phyloP scores from a whole-genome alignment of 805 yeast species.

The Ogataea naganishii region DNA sequence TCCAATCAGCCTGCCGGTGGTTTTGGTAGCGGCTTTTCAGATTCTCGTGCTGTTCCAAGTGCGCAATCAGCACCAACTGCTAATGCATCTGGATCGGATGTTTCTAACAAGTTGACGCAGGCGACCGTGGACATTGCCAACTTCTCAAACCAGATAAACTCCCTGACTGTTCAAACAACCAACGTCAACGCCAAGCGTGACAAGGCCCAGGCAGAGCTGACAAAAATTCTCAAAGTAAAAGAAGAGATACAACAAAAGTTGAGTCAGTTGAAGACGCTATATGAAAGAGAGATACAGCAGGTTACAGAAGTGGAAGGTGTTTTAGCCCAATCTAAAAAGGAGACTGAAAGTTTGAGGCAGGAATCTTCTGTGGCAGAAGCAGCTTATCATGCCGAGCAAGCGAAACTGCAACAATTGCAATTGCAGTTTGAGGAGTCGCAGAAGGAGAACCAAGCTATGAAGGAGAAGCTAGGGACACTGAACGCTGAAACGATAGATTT shows the following conservation, averaged over 20 bases:
- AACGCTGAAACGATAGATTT: slow-evolving; percentile 60
- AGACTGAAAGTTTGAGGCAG: slow-evolving; percentile 60
- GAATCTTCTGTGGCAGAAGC: slow-evolving; percentile 76
- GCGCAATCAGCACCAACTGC: slow-evolving; percentile 12
- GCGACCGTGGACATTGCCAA: slow-evolving; percentile 86
- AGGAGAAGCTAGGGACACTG: slow-evolving; percentile 57
- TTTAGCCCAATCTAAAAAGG: slow-evolving; percentile 50
- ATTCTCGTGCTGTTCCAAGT: too few relatives aligned
- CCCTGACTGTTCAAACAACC: slow-evolving; percentile 68
- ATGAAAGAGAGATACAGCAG: slow-evolving; percentile 71
- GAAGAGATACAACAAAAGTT: slow-evolving; percentile 69
- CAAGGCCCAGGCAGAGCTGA: slow-evolving; percentile 69
- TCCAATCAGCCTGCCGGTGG: too few relatives aligned
- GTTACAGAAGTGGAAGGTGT: slow-evolving; percentile 63
- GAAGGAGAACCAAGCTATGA: slow-evolving; percentile 52
- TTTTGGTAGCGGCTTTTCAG: slow-evolving; percentile 15
- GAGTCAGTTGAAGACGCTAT: slow-evolving; percentile 53
- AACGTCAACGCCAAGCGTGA: slow-evolving; percentile 60
- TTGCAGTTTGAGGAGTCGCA: slow-evolving; percentile 58
- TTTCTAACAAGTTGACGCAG: slow-evolving; percentile 59
- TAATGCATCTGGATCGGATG: slow-evolving; percentile 31
- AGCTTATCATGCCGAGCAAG: slow-evolving; percentile 59
- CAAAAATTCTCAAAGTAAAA: slow-evolving; percentile 58
- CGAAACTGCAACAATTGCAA: slow-evolving; percentile 54
- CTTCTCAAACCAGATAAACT: slow-evolving; percentile 73